phyloP scores from a whole-genome alignment of 2,329 filamentous ascomycete genomes.

The Corinectria fuckeliana region DNA sequence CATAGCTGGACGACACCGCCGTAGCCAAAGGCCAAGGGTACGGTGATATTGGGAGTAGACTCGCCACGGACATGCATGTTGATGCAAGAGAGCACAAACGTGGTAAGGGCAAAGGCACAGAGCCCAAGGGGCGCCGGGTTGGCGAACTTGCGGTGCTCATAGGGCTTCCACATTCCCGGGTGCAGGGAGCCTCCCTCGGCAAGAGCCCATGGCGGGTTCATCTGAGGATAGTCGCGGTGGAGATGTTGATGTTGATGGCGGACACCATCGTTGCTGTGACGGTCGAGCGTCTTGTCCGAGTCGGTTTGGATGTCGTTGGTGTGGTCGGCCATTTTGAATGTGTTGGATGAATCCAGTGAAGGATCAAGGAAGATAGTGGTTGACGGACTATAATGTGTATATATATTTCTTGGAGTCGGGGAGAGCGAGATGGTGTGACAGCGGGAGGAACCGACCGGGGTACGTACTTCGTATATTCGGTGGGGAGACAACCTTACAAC shows the following conservation, averaged over 20 bases:
- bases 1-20: conserved; percentile 77
- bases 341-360: conserved; percentile 3
- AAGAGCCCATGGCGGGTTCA: conserved; percentile 34
- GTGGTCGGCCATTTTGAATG: conserved; percentile 31
- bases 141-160: conserved; percentile 74
- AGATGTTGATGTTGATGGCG: conserved; percentile 36
- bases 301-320: conserved; percentile 30
- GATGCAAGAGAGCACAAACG: conserved; percentile 77
- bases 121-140: conserved; percentile 82
- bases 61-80: conserved; percentile 72
- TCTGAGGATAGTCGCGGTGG: conserved; percentile 35
- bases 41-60: conserved; percentile 67
- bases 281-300: conserved; percentile 37
- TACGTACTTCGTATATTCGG: conserved; percentile 2
- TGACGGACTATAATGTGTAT: conserved; percentile 6
- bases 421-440: conserved; percentile 15
- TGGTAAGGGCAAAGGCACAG: conserved; percentile 80
- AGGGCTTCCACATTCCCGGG: conserved; percentile 69
- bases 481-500: conserved; percentile 3
- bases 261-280: conserved; percentile 17
- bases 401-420: conserved; percentile 8
- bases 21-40: conserved; percentile 75
- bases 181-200: conserved; percentile 78
- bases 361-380: background rate
- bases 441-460: conserved; percentile 9